Evolutionary conservation across 2,329 filamentous ascomycete genomes (phyloP), one percentile per base, ranked within the genome.

Genomic region (Cladobotryum mycophilum): DNA sequence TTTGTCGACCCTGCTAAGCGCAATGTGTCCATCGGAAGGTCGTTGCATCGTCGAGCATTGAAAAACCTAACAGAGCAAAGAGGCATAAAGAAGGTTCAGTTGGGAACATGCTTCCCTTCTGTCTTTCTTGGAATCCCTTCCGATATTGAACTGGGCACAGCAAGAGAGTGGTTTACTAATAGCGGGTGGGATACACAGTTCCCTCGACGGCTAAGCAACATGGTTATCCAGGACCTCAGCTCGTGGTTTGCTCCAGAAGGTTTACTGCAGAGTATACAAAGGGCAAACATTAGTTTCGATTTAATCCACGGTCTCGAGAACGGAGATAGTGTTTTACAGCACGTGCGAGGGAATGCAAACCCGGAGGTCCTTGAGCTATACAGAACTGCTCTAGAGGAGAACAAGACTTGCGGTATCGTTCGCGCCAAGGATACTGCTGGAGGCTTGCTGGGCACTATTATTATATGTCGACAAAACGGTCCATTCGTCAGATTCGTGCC

Each of bases 21-120:
- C 34, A 93, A 91, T 60, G 78, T 96, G 9, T 95, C 90, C 0
- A 93, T 97, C 54, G 92, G 92, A 0, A 83, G 90, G 57, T 96
- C 89, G 0, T 79, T 97, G 2, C 91, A 96, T 67, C 87, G 89
- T 54, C 80, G 91, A 37, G 91, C 91, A 0, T 80, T 96, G 48
- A 83, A 88, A 33, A 85, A 82, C 5, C 75, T 97, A 2, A 63
- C 70, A 1, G 85, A 89, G 60, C 81, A 82, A 45, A 80, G 82
- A 37, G 85, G 84, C 2, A 78, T 95, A 60, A 87, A 87, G 61
- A 85, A 85, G 51, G 80, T 96, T 34, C 90, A 95, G 64, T 79
- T 96, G 0, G 92, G 91, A 1, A 84, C 84, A 38, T 79, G 85
- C 1, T 81, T 95, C 34, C 91, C 91, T 0, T 88, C 85, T n/a